Evolutionary conservation across 768 basidiomycete species (phyloP).

Genomic region (Russula griseocarnosa): DNA sequence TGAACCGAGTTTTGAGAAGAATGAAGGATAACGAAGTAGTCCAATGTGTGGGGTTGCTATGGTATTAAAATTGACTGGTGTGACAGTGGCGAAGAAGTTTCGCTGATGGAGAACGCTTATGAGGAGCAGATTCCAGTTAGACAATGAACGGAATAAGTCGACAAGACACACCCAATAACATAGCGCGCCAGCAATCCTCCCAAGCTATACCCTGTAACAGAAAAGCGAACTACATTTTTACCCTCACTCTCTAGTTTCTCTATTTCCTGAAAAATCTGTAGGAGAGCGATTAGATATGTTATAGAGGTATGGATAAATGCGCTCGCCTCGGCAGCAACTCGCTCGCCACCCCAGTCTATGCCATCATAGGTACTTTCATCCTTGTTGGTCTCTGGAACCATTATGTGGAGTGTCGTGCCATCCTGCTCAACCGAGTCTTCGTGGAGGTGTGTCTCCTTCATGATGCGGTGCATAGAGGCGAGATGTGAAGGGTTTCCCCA

Average conservation of each 20-base stretch:
- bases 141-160: neutral
- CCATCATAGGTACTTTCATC: slow-evolving; percentile 76
- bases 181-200: slow-evolving; percentile 83
- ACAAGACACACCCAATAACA: slow-evolving; percentile 54
- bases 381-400: slow-evolving; percentile 62
- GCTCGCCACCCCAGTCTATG: slow-evolving; percentile 78
- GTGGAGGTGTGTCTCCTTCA: slow-evolving; percentile 42
- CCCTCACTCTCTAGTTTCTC: slow-evolving; percentile 50
- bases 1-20: slow-evolving; percentile 50
- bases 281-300: neutral
- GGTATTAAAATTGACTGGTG: slow-evolving; percentile 77
- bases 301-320: neutral
- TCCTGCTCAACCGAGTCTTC: slow-evolving; percentile 33
- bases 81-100: slow-evolving; percentile 65
- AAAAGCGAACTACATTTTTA: slow-evolving; percentile 61
- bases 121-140: neutral
- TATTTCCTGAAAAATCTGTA: slow-evolving; percentile 55
- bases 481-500: slow-evolving; percentile 77
- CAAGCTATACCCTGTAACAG: slow-evolving; percentile 71
- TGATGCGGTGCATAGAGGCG: slow-evolving; percentile 51
- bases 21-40: slow-evolving; percentile 57
- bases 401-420: slow-evolving; percentile 51
- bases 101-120: slow-evolving; percentile 58
- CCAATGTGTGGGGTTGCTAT: slow-evolving; percentile 84
- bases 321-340: slow-evolving; percentile 72